Conservation (phyloP, 1,139 yeast genomes). For the Scheffersomyces stambukii region DNA sequence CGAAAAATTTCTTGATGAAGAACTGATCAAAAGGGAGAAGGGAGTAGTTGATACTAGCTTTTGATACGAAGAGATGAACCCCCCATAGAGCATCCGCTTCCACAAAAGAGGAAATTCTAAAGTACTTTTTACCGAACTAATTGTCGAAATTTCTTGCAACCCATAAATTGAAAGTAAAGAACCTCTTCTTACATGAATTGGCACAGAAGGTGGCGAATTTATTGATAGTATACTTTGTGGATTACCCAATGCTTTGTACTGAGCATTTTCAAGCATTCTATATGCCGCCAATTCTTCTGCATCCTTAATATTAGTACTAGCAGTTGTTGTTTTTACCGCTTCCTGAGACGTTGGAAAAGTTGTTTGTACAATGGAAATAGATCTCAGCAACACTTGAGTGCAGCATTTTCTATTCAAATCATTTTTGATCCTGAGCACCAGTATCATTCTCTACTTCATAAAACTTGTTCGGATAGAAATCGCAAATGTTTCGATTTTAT, state of each 20-base stretch:
- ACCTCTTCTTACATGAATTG: constrained; percentile 44
- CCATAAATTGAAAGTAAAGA: constrained; percentile 48
- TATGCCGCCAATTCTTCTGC: constrained; percentile 14
- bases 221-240: constrained; percentile 43
- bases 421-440: too few relatives aligned
- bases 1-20: constrained; percentile 13
- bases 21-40: constrained; percentile 32
- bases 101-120: constrained; percentile 32
- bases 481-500: too few relatives aligned
- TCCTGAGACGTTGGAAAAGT: too few relatives aligned
- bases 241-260: constrained; percentile 38
- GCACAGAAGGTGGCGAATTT: constrained; percentile 55
- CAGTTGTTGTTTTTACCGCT: constrained; percentile 15
- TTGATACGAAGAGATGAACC: constrained; percentile 39
- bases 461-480: too few relatives aligned
- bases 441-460: too few relatives aligned
- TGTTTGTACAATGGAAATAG: too few relatives aligned
- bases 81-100: constrained; percentile 35
- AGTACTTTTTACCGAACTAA: constrained; percentile 20
- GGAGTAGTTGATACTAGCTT: constrained; percentile 47
- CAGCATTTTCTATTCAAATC: too few relatives aligned
- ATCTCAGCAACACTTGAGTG: too few relatives aligned
- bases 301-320: constrained; percentile 16
- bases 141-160: constrained; percentile 9
- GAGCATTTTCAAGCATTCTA: constrained; percentile 18